phyloP scores from a whole-genome alignment of 768 basidiomycete species.

The Tulasnella sp. region DNA sequence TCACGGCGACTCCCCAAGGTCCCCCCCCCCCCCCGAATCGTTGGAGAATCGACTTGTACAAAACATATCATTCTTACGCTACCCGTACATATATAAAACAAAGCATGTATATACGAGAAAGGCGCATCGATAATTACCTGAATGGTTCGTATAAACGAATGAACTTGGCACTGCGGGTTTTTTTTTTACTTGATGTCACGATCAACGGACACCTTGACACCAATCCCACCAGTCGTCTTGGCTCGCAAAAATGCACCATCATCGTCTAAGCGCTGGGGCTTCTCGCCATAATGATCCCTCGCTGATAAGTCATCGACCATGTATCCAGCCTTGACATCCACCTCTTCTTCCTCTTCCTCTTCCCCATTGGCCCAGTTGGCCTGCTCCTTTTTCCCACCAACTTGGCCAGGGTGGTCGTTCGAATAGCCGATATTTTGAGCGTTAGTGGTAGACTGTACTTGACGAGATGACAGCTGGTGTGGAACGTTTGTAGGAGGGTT shows the following conservation, averaged over 20 bases:
- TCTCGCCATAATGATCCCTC: conserved; percentile 34
- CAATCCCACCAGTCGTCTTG: conserved; percentile 24
- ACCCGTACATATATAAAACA: background rate
- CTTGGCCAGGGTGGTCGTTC: conserved; percentile 27
- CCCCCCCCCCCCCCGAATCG: too few relatives aligned
- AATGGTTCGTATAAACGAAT: too few relatives aligned
- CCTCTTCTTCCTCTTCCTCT: conserved; percentile 8
- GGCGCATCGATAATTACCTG: too few relatives aligned
- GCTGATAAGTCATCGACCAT: conserved; percentile 18
- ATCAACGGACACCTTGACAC: conserved; percentile 52
- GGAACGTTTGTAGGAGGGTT: background rate
- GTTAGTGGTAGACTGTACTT: conserved; percentile 11
- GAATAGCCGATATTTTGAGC: conserved; percentile 18
- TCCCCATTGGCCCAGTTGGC: conserved; percentile 28
- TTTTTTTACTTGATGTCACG: conserved; percentile 38
- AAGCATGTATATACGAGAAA: too few relatives aligned
- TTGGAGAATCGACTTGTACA: too few relatives aligned
- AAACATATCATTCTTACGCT: too few relatives aligned
- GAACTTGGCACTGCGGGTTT: too few relatives aligned
- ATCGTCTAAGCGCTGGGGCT: conserved; percentile 25
- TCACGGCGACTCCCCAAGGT: too few relatives aligned
- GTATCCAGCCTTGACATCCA: conserved; percentile 16
- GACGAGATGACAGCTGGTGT: background rate
- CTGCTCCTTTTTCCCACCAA: conserved; percentile 23
- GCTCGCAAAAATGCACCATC: conserved; percentile 21